Evolutionary conservation across 2,329 filamentous ascomycete genomes (phyloP), one percentile per base, ranked within the genome.

Genomic region (Ceratocystis alfenasii): DNA sequence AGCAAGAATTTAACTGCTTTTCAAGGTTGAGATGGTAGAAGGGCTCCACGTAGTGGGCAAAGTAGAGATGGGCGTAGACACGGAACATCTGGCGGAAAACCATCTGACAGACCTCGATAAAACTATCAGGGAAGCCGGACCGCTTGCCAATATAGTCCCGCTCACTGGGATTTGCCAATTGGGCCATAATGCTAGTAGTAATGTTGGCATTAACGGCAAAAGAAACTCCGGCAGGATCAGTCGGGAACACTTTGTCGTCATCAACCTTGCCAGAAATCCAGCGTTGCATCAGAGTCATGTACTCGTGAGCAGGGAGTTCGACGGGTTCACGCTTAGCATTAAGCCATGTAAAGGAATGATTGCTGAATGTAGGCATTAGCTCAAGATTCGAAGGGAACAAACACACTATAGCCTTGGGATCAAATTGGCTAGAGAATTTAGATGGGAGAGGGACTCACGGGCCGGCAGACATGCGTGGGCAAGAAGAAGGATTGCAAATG

Each of bases 81-180:
- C 94, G 89, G 81, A 99, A 97, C 88, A 99, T 97, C 77, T 96
- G 94, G 72, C 92, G 88, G 79, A 96, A 93, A 72, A 96, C 94
- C 70, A 87, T 87, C 79, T 95, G 91, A 79, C 93, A 94, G 71
- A 96, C 91, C 68, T 87, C 85, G 71, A 93, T 81, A 75, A 96
- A 97, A 70, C 90, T 89, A 69, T 88, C 85, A 1, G 94, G 94
- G 76, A 99, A 99, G 3, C 93, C 93, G 68, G 89, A 94, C 60
- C 89, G 84, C 78, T 95, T 95, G 72, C 94, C 94, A 66, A 96
- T 82, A 89, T 91, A 97, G 68, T 87, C 84, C 25, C 76, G 77
- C 66, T 88, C 86, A 55, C 84, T 79, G 3, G 78, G 77, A 68
- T 80, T 86, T 53, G 83, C 78, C 65, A 89, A 77, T 71, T 86